These are phyloP conservation scores for Verticillium isaacii DNA, from an alignment of 2,329 filamentous ascomycete species.

Conservation along the genomic window DNA sequence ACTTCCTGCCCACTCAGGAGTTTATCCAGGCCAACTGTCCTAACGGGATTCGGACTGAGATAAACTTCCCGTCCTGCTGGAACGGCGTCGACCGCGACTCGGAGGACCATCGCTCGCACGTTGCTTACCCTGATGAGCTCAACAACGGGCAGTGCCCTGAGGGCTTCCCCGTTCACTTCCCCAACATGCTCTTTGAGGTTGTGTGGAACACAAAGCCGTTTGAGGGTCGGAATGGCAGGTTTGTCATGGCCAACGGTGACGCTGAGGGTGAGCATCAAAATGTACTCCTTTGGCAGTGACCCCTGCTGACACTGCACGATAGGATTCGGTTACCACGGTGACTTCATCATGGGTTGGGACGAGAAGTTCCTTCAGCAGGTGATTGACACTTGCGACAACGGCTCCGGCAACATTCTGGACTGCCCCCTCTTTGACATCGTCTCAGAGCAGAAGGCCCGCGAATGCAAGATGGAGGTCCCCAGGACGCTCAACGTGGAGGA, in stretches of 20 bases:
- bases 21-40: conserved; percentile 77
- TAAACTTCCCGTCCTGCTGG: conserved; percentile 90
- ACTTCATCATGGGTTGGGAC: conserved; percentile 80
- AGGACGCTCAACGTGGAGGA: conserved; percentile 52
- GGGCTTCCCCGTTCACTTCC: conserved; percentile 62
- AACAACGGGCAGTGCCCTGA: conserved; percentile 72
- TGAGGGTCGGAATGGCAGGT: conserved; percentile 57
- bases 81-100: conserved; percentile 62
- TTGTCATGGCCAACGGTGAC: conserved; percentile 76
- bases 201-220: conserved; percentile 75
- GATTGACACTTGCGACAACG: conserved; percentile 70
- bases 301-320: conserved; percentile 3
- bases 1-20: conserved; percentile 73
- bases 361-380: conserved; percentile 62
- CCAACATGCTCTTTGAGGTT: conserved; percentile 78
- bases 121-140: conserved; percentile 74
- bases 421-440: conserved; percentile 74
- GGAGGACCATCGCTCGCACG: conserved; percentile 55
- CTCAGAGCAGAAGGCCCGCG: conserved; percentile 45
- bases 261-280: conserved; percentile 50
- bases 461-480: conserved; percentile 62
- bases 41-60: conserved; percentile 76
- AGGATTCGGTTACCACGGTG: conserved; percentile 74
- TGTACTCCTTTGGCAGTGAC: not conserved
- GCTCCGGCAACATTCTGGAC: conserved; percentile 63